Percentiles rank a stretch among this genome's conserved stretches.
Evolutionary conservation across 768 basidiomycete genomes (phyloP).

Genomic region (Boletus subcaerulescens): DNA sequence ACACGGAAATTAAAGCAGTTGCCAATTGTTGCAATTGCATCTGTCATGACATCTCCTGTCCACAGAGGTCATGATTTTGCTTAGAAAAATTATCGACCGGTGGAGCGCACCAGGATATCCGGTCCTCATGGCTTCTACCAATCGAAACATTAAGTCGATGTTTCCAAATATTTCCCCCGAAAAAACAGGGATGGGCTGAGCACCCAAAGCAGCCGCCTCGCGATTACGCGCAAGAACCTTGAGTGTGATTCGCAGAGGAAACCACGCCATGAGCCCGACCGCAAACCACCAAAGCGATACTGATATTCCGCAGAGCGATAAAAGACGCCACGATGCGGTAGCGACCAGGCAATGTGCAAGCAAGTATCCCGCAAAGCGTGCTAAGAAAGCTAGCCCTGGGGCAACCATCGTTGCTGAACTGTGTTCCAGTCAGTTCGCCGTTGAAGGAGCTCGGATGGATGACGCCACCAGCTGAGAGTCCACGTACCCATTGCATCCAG

Average conservation of each 20-base stretch:
- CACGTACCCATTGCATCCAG: too few species aligned
- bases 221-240: constrained; percentile 30
- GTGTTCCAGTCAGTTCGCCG: too few species aligned
- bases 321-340: constrained; percentile 1
- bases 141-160: constrained; percentile 38
- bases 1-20: constrained; percentile 45
- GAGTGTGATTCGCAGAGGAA: constrained; percentile 34
- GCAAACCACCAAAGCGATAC: constrained; percentile 40
- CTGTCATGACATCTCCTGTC: constrained; percentile 43
- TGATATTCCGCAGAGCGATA: constrained; percentile 13
- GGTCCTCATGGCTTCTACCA: constrained; percentile 35
- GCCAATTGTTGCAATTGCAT: constrained; percentile 36
- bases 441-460: too few species aligned
- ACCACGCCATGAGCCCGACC: constrained; percentile 26
- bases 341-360: constrained; percentile 1
- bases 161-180: constrained; percentile 44
- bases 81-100: neutral
- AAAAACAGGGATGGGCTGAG: constrained; percentile 39
- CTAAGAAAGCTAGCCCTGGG: constrained; percentile 16
- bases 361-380: neutral
- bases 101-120: constrained; percentile 50
- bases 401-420: neutral
- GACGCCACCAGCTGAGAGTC: too few species aligned
- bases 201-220: constrained; percentile 44
- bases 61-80: neutral